Base-by-base conservation (phyloP, 1,284 basidiomycete genomes). In the Leccinum solheimii region DNA sequence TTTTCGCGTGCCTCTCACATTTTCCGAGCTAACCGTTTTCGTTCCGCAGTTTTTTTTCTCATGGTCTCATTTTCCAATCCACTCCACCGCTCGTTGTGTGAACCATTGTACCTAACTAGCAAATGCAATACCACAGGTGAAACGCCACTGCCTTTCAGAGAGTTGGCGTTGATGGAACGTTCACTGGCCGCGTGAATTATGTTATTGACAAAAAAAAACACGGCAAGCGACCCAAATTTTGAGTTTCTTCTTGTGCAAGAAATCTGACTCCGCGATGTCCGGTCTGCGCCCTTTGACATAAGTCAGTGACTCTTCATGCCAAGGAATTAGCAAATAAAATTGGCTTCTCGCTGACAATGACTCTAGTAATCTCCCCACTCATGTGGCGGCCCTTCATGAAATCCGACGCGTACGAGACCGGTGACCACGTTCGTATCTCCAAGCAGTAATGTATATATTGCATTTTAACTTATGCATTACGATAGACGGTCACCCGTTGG, bases 331-430 rank as follows among this genome's bases (percentile, higher is more conserved):
- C 57, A 58, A 56, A 59, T 60, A 57, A 58, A 53, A 61, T 52
- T 9, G 16, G 57, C 50, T 55, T 48, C 66, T 4, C 50, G 27
- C 38, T 23, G 57, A 38, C 34, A 45, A 5, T 21, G 50, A 63
- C 56, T 51, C 21, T 23, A 21, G 21, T 21, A 36, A 53, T 54
- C 56, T 34, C 57, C 52, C 32, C 38, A n/a, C 53, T 11, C 32
- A 19, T 19, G 69, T 66, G 69, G 66, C 68, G 68, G 43, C 43
- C 38, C 52, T 59, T 67, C 60, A 66, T 69, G n/a, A n/a, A 45
- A 45, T 61, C 53, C 66, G 58, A 19, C 51, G 50, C 56, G 40
- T 67, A 66, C 30, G 61, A 59, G 34, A 56, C 13, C 19, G 43
- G 43, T 5, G 21, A 48, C 38, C 55, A 51, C 49, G 58, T 67